These are phyloP conservation scores for Colletotrichum sp. DNA, from an alignment of 2,329 filamentous ascomycete species.

Conservation along the genomic window DNA sequence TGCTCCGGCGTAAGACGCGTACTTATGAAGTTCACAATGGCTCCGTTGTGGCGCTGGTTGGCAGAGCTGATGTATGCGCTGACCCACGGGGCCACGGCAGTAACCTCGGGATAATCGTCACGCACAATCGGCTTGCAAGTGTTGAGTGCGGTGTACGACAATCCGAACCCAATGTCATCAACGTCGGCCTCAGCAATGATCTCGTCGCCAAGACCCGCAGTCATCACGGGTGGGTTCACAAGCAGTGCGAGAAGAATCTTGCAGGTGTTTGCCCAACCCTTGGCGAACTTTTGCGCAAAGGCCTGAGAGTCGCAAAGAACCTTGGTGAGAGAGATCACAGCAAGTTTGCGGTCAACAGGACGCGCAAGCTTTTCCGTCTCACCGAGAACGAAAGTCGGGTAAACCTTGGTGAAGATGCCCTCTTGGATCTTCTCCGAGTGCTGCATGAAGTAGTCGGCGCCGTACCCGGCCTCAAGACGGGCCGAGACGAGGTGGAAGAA, in stretches of 20 bases:
- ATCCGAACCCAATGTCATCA: slow-evolving; percentile 92
- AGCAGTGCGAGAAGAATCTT: slow-evolving; percentile 88
- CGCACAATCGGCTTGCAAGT: slow-evolving; percentile 78
- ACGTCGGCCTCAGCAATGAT: slow-evolving; percentile 87
- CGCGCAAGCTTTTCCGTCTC: slow-evolving; percentile 88
- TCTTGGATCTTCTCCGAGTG: slow-evolving; percentile 83
- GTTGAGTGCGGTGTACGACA: slow-evolving; percentile 92
- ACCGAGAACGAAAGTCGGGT: slow-evolving; percentile 84
- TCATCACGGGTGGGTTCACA: slow-evolving; percentile 80
- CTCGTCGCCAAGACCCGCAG: slow-evolving; percentile 71
- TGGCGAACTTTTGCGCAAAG: slow-evolving; percentile 82
- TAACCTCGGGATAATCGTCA: slow-evolving; percentile 88
- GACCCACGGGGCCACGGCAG: slow-evolving; percentile 86
- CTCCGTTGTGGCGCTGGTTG: slow-evolving; percentile 74
- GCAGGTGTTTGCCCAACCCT: slow-evolving; percentile 91
- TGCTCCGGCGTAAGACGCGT: slow-evolving; percentile 72
- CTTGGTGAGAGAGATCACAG: slow-evolving; percentile 92
- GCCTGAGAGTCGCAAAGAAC: slow-evolving; percentile 85
- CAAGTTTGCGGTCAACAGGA: slow-evolving; percentile 89
- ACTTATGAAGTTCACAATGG: slow-evolving; percentile 73
- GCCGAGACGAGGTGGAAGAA: slow-evolving; percentile 95
- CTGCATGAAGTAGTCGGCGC: slow-evolving; percentile 89
- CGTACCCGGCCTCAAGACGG: slow-evolving; percentile 78
- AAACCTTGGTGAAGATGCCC: slow-evolving; percentile 82
- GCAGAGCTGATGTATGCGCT: slow-evolving; percentile 77